Evolutionary conservation across 805 yeast species (phyloP), one percentile per base, ranked within the genome.

Genomic region (Metschnikowia koreensis): DNA sequence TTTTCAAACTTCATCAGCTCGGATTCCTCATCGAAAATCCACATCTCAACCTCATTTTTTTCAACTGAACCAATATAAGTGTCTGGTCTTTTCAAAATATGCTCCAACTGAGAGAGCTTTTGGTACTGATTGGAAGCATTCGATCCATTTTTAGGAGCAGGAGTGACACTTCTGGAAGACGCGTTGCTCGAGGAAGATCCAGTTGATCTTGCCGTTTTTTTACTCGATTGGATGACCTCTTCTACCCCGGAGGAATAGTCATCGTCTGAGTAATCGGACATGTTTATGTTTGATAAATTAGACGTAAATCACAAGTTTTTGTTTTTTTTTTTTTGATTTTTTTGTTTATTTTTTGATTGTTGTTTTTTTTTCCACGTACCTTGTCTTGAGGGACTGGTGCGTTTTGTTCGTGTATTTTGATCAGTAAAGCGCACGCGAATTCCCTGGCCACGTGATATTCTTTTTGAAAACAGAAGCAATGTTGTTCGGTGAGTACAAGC

Each of bases 61-160:
- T 94, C 99, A 26, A 92, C 87, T 1, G 97, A 91, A 6, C 99
- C 99, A 60, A 94, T 86, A 70, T 94, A 94, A 2, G 99, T 93
- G 68, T 94, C 99, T 0, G 99, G 99, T 69, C 99, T 86, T 69
- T 91, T 91, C 64, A 94, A 77, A 51, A 94, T 93, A 77, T 94
- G 99, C 66, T 94, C 98, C 62, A 94, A 77, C 70, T 93, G 99
- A 3, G 97, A 86, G 44, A 94, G 83, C 74, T 89, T 89, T 70
- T 93, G 98, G 72, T 94, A 94, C 62, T 89, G 91, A 48, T 87
- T 87, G 6, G 84, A 80, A 7, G 83, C 84, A 54, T 59, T 66
- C 50, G 46, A 47, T 7, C 60, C 58, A 8, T 57, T 59, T 17
- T 52, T 52, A 6, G 60, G 51, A 10, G 54, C 56, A 7, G 60